Conservation (phyloP, 192 early-diverging fungal genomes). For the Pilobolus umbonatus region DNA sequence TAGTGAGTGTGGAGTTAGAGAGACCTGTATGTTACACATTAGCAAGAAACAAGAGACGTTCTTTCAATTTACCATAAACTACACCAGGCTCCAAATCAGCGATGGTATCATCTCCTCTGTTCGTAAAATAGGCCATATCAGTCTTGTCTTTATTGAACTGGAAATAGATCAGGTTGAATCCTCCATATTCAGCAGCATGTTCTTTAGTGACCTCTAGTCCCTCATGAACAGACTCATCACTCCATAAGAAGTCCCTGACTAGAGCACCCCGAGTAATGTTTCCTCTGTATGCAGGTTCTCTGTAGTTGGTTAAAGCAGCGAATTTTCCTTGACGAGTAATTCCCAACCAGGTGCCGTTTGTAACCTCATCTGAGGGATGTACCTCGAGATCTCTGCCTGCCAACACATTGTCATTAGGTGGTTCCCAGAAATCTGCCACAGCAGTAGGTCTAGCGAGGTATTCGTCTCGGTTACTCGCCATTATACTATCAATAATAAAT, state of each 20-base stretch:
- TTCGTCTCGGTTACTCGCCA: conserved; percentile 49
- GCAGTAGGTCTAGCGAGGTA: conserved; percentile 34
- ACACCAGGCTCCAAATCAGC: conserved; percentile 11
- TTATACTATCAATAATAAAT: conserved; percentile 25
- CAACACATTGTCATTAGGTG: conserved; percentile 29
- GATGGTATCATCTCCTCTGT: conserved; percentile 29
- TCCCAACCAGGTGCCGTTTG: conserved; percentile 45
- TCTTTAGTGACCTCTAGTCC: conserved; percentile 11
- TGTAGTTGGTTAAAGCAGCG: conserved; percentile 44
- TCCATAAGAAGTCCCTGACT: conserved; percentile 29
- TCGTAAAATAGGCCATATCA: conserved; percentile 30
- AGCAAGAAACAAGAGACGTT: neutral
- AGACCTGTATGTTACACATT: conserved; percentile 25
- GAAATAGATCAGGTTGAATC: conserved; percentile 37
- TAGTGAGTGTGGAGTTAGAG: conserved; percentile 37
- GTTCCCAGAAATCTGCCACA: conserved; percentile 37
- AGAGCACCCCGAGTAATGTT: conserved; percentile 39
- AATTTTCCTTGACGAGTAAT: conserved; percentile 41
- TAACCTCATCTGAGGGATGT: neutral
- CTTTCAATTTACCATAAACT: conserved; percentile 29
- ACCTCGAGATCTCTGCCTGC: conserved; percentile 40
- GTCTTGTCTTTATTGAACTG: conserved; percentile 18
- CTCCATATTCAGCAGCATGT: conserved; percentile 35
- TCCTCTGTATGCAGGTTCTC: conserved; percentile 32
- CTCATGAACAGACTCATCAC: neutral